phyloP scores from a whole-genome alignment of 352 stramenopile genomes.

The Aphanomyces cochlioides region DNA sequence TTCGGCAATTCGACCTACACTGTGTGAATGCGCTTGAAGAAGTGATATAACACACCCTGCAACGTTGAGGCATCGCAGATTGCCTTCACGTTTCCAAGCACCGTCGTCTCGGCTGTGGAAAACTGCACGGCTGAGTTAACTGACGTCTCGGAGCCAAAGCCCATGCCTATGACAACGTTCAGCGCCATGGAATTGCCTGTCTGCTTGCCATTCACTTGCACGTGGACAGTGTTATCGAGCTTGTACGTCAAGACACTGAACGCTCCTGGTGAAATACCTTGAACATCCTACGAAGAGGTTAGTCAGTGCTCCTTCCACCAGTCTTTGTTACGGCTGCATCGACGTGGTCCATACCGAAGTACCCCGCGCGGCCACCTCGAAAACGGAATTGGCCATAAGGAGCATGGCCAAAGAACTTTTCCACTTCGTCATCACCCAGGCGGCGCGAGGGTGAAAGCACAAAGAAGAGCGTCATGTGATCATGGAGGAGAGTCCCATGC shows the following conservation, averaged over 20 bases:
- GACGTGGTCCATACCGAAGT: background rate
- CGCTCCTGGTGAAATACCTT: background rate
- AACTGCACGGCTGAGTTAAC: background rate
- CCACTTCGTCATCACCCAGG: background rate
- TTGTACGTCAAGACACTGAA: conserved; percentile 7
- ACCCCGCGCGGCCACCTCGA: background rate
- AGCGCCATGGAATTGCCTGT: background rate
- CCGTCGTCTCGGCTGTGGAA: background rate
- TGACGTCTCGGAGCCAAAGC: background rate
- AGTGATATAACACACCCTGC: conserved; percentile 4
- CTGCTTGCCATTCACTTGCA: conserved; percentile 17
- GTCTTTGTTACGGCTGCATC: background rate
- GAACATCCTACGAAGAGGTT: background rate
- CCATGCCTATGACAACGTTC: background rate
- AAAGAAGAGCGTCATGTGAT: conserved; percentile 15
- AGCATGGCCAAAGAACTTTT: conserved; percentile 18
- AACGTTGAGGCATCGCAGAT: conserved; percentile 10
- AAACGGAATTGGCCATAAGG: conserved; percentile 13
- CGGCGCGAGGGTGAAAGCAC: conserved; percentile 3
- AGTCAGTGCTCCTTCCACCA: background rate
- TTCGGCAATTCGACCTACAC: conserved; percentile 13
- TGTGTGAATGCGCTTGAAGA: background rate
- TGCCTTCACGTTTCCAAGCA: background rate
- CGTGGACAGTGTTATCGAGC: background rate
- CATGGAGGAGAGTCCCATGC: background rate